phyloP scores from a whole-genome alignment of 2,329 filamentous ascomycete species.

The Sporothrix euskadiensis region DNA sequence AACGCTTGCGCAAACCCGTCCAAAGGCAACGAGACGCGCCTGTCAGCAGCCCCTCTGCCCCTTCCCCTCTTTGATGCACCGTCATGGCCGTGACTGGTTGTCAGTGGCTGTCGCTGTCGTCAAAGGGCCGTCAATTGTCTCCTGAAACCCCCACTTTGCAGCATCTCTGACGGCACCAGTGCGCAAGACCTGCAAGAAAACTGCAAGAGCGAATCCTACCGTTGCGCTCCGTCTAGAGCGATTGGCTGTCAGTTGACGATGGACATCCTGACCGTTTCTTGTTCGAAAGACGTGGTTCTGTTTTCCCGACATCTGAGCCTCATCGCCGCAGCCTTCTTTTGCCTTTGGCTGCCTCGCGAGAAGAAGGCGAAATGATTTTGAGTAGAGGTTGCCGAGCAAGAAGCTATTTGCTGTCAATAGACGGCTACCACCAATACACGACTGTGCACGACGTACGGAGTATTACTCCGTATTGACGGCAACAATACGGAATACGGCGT shows the following conservation, averaged over 20 bases:
- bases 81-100: not conserved
- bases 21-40: slow-evolving; percentile 2
- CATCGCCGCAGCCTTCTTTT: not conserved
- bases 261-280: not conserved
- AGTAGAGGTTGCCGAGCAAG: not conserved
- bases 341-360: not conserved
- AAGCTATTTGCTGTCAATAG: not conserved
- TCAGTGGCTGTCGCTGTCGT: not conserved
- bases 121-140: not conserved
- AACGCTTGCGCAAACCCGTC: slow-evolving; percentile 7
- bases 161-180: not conserved
- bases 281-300: not conserved
- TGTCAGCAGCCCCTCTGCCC: slow-evolving; percentile 1
- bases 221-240: not conserved
- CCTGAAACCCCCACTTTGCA: slow-evolving; percentile 5
- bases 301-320: not conserved
- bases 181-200: not conserved
- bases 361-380: not conserved
- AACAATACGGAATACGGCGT: not conserved
- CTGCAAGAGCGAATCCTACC: not conserved
- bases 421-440: not conserved
- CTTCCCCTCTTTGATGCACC: not conserved
- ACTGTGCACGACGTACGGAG: no score
- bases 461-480: not conserved
- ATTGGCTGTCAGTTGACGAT: slow-evolving; percentile 1